A percentile compares a stretch with the other conserved stretches of the same genome.
Evolutionary conservation across 2,329 filamentous ascomycete species (phyloP).

Genomic region (Aspergillus bombycis): DNA sequence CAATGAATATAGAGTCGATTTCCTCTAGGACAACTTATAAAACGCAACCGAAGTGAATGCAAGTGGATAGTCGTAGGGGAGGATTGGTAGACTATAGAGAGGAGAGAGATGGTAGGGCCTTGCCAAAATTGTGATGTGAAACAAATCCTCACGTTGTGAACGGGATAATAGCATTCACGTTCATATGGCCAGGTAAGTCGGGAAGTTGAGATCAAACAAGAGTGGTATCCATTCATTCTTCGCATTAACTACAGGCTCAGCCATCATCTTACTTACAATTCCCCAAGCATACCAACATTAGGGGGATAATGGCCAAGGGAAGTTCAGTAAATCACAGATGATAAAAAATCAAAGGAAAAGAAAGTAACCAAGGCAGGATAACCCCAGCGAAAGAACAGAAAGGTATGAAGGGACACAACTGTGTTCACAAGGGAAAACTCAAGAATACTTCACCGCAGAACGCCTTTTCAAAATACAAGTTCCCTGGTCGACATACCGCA

Average conservation of each 20-base stretch:
- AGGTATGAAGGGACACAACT: slow-evolving; percentile 8
- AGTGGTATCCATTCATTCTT: slow-evolving; percentile 31
- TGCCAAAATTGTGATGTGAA: neutral
- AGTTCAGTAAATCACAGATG: slow-evolving; percentile 14
- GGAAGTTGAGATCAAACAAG: neutral
- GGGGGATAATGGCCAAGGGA: slow-evolving; percentile 12
- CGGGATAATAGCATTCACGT: too few species aligned
- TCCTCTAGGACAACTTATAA: neutral
- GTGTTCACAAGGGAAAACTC: slow-evolving; percentile 16
- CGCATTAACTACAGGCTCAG: slow-evolving; percentile 33
- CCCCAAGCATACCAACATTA: slow-evolving; percentile 11
- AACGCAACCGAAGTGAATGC: neutral
- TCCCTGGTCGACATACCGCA: slow-evolving; percentile 15
- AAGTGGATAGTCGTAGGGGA: neutral
- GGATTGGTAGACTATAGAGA: neutral
- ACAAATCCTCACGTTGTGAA: neutral
- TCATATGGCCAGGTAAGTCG: neutral
- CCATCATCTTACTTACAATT: slow-evolving; percentile 26
- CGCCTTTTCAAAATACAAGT: slow-evolving; percentile 26
- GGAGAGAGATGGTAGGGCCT: neutral
- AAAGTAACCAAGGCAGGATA: slow-evolving; percentile 11
- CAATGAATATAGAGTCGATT: neutral
- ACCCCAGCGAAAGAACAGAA: slow-evolving; percentile 15
- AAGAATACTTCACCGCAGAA: slow-evolving; percentile 21
- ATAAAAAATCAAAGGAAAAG: slow-evolving; percentile 14